Evolutionary conservation across 148 eudicot genomes (phyloP), one percentile per base, ranked within the genome.

Genomic region (Arbutus unedo): DNA sequence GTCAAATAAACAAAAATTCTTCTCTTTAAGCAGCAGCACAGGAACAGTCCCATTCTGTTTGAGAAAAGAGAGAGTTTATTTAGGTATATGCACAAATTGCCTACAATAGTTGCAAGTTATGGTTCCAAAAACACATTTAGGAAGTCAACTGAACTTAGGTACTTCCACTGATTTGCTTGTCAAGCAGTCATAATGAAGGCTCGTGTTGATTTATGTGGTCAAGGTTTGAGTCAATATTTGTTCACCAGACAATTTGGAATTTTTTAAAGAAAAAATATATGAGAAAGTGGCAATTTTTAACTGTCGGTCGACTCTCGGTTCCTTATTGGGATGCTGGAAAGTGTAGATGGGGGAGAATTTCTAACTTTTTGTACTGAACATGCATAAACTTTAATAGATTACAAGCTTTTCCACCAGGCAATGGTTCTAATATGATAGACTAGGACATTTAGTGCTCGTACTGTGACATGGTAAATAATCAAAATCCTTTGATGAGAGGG

Each of bases 201-300:
- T 45, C 38, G 9, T 48, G 56, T 60, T 23, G 53, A 50, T 60
- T 79, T 54, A 62, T 14, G 23, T 47, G 71, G 81, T 79, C 54
- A 60, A 60, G 72, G 19, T 45, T 78, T 44, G 71, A 79, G 71
- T 60, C n/a, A 43, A 59, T 54, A 60, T 21, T 21, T 45, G 54
- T 60, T 44, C 54, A 47, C 15, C 23, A 11, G 44, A n/a, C 81
- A 44, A 60, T n/a, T 60, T 51, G 45, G 49, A 25, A 10, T 56
- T 41, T 15, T 78, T 48, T n/a, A 4, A 48, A 47, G 15, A 74
- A n/a, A 74, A n/a, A 8, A 76, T 3, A 3, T 10, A 23, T 4
- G 41, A 49, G 57, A 51, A 51, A 48, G 56, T 21, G 10, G 56
- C 41, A 6, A 47, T 48, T 76, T 76, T 44, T 76, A 51, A 50